Percentiles rank a stretch among this genome's conserved stretches.
Conservation (phyloP, 2,329 filamentous ascomycete genomes). For the Pyrenophora tritici-repentis region DNA sequence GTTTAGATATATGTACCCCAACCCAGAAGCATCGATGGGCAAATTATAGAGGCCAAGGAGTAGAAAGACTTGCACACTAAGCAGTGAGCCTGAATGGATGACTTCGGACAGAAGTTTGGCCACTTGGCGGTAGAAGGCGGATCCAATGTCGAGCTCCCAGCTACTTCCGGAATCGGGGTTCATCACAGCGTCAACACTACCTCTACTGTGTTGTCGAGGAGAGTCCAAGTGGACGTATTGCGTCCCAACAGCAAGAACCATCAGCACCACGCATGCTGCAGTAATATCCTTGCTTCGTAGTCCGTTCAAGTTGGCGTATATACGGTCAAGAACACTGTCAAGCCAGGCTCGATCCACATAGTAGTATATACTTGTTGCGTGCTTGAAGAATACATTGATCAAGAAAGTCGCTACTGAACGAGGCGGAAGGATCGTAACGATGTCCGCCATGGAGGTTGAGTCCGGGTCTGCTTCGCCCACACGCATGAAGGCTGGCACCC, state of each 20-base stretch:
- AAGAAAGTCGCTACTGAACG: slow-evolving; percentile 46
- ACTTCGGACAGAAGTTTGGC: slow-evolving; percentile 61
- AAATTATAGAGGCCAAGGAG: slow-evolving; percentile 62
- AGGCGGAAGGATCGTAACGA: slow-evolving; percentile 11
- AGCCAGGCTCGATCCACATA: slow-evolving; percentile 52
- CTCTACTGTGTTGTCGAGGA: slow-evolving; percentile 1
- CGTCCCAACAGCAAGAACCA: slow-evolving; percentile 51
- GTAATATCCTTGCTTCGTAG: slow-evolving; percentile 12
- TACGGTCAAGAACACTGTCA: slow-evolving; percentile 45
- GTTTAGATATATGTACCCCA: slow-evolving; percentile 63
- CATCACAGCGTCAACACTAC: not conserved
- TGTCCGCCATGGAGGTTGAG: slow-evolving; percentile 13
- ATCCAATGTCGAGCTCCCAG: slow-evolving; percentile 16
- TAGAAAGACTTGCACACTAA: slow-evolving; percentile 63
- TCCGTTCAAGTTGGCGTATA: slow-evolving; percentile 3
- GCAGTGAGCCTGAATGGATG: slow-evolving; percentile 60
- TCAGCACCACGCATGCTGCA: slow-evolving; percentile 47
- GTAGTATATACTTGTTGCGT: slow-evolving; percentile 52
- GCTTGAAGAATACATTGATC: slow-evolving; percentile 52
- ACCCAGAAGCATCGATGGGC: slow-evolving; percentile 61
- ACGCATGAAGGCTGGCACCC: slow-evolving; percentile 15
- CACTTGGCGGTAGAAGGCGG: slow-evolving; percentile 56
- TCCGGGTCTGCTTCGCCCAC: slow-evolving; percentile 14
- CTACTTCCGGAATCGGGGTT: slow-evolving; percentile 1
- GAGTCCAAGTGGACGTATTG: slow-evolving; percentile 41